Percentiles rank a stretch among this genome's conserved stretches.
phyloP scores from a whole-genome alignment of 352 stramenopile species.

The Globisporangium iwayamae region DNA sequence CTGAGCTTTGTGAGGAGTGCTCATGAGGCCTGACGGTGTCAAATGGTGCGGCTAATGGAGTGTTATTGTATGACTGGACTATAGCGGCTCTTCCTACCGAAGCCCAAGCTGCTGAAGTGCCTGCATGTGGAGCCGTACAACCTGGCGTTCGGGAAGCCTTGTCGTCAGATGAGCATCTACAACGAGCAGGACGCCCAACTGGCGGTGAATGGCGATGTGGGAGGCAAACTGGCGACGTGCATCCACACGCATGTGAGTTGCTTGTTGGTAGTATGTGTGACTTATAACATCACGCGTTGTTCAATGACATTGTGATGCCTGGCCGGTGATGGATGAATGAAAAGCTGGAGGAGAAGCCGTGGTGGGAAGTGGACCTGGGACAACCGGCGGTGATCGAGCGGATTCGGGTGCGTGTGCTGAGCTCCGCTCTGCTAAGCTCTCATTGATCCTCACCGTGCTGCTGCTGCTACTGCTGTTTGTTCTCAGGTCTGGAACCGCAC shows the following conservation, averaged over 20 bases:
- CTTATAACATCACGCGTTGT: background rate
- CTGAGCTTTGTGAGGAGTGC: background rate
- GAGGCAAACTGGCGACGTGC: constrained; percentile 67
- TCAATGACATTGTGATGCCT: constrained; percentile 5
- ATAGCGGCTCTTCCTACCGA: constrained; percentile 61
- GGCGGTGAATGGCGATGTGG: constrained; percentile 81
- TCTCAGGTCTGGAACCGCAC: constrained; percentile 86
- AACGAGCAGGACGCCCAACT: constrained; percentile 80
- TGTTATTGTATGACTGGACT: background rate
- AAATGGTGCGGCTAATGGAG: background rate
- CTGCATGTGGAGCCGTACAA: constrained; percentile 89
- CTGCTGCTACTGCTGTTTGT: background rate
- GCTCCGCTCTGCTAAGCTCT: background rate
- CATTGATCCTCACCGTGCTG: background rate
- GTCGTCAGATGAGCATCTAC: constrained; percentile 88
- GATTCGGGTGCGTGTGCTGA: constrained; percentile 42
- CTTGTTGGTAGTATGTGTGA: background rate
- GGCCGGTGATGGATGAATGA: background rate
- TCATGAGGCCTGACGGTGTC: background rate
- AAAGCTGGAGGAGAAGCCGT: constrained; percentile 87
- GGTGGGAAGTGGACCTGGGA: constrained; percentile 92
- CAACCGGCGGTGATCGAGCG: constrained; percentile 73
- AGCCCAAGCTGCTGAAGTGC: constrained; percentile 70
- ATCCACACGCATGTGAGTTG: constrained; percentile 82
- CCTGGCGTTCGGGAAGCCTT: constrained; percentile 72